These are phyloP conservation scores for Xylariaceae sp. DNA, from an alignment of 2,329 filamentous ascomycete species.

Conservation along the genomic window DNA sequence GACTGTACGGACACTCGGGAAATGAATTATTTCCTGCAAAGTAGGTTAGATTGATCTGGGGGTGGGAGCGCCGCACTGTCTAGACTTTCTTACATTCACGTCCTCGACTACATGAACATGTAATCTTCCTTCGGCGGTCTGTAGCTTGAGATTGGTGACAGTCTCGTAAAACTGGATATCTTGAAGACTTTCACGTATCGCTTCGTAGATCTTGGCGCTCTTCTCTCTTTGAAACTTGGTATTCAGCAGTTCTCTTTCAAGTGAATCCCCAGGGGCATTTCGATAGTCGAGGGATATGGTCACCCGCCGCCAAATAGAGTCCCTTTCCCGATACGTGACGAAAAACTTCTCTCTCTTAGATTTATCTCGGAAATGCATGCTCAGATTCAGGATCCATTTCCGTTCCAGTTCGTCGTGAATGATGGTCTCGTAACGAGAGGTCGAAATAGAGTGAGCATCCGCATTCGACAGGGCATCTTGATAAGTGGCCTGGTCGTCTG, in stretches of 20 bases:
- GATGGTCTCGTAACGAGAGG: conserved; percentile 55
- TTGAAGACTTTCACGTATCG: conserved; percentile 84
- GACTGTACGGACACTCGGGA: conserved; percentile 69
- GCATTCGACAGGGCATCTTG: conserved; percentile 21
- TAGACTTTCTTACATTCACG: conserved; percentile 57
- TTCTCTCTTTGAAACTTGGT: conserved; percentile 87
- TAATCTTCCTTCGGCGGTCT: conserved; percentile 80
- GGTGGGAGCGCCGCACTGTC: conserved; percentile 1
- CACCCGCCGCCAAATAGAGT: conserved; percentile 77
- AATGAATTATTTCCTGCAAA: conserved; percentile 75
- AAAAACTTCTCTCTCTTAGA: conserved; percentile 97
- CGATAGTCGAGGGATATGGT: conserved; percentile 94
- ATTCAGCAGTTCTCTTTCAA: conserved; percentile 77
- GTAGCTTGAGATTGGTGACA: conserved; percentile 90
- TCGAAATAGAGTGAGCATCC: conserved; percentile 47
- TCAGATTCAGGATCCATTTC: conserved; percentile 93
- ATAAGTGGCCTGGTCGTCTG: conserved; percentile 19
- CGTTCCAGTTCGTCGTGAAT: conserved; percentile 79
- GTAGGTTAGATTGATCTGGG: conserved; percentile 1
- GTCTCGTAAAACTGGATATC: conserved; percentile 96
- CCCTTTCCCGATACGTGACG: conserved; percentile 82
- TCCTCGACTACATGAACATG: conserved; percentile 99
- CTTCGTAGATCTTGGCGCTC: conserved; percentile 87
- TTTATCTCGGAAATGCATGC: conserved; percentile 95
- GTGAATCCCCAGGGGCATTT: conserved; percentile 70